Evolutionary conservation across 495 filamentous ascomycete species (phyloP), one percentile per base, ranked within the genome.

Genomic region (Melanomma pulvis-pyrius): DNA sequence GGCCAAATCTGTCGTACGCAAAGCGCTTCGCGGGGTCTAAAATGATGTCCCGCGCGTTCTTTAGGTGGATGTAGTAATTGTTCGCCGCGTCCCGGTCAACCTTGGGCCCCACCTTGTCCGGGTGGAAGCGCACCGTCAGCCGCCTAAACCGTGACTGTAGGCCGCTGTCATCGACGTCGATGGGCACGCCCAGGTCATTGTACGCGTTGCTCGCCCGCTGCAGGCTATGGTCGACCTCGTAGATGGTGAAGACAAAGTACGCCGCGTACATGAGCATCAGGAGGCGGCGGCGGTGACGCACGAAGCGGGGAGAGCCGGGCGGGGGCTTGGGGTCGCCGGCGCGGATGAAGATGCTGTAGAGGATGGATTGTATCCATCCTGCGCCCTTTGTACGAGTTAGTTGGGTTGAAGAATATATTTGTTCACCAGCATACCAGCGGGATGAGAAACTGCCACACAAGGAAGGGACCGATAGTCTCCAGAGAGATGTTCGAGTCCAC

Each of bases 211-310:
- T 86, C 0, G 81, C 78, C 57, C 82, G 80, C 44, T 85, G 88
- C 1, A 98, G 79, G 49, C 90, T 84, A 77, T 90, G 88, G 81
- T 96, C 91, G 59, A 90, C 88, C 78, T 98, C 93, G 79, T 92
- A 97, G 70, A 98, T 87, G 34, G 91, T 97, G 80, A 97, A 98
- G 63, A 90, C 78, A 21, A 98, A 88, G 78, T 98, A 98, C 48
- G 84, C 74, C 41, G 87, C 76, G 19, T 97, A 88, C 68, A 98
- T 90, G 55, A 85, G 75, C 74, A 92, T 88, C 75, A 93, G 88
- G 75, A 96, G 92, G 70, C 86, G 85, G 26, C 87, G 89, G 44
- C 91, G 87, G 77, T 96, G 90, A 19, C 84, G 83, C 63, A 80
- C 79, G 71, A 83, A 91, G 69, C 85, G 84, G 0, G 87, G 83